Conservation (phyloP, 1,139 yeast genomes). For the Meyerozyma athensensis region DNA sequence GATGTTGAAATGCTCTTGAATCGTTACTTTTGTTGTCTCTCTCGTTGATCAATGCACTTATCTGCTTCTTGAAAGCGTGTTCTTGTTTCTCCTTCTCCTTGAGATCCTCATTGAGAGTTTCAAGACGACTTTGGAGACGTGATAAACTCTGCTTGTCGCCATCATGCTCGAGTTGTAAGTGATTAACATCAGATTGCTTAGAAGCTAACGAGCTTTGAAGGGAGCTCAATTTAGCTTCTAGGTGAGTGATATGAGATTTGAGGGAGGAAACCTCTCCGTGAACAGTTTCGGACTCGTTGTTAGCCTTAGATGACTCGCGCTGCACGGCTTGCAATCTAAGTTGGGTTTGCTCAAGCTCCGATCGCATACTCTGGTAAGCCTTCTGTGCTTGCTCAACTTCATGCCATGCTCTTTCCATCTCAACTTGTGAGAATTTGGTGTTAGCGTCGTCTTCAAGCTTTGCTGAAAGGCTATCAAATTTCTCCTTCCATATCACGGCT, state of each 20-base stretch:
- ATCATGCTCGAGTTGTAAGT: slow-evolving; percentile 13
- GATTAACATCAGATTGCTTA: slow-evolving; percentile 8
- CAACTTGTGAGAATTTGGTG: neutral
- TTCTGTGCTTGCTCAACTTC: neutral
- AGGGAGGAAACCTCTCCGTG: neutral
- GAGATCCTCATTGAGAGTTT: slow-evolving; percentile 15
- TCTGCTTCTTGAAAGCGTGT: slow-evolving; percentile 19
- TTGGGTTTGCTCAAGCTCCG: neutral
- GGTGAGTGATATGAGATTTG: neutral
- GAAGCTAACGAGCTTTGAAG: neutral
- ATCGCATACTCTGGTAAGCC: neutral
- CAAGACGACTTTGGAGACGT: slow-evolving; percentile 11
- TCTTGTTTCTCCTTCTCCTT: slow-evolving; percentile 20
- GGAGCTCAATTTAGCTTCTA: neutral
- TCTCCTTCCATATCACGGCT: neutral
- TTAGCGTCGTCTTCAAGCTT: neutral
- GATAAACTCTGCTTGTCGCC: slow-evolving; percentile 8
- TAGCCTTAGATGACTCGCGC: neutral
- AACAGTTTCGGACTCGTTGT: neutral
- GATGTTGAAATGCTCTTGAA: slow-evolving; percentile 15
- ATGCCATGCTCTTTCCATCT: neutral
- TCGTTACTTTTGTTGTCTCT: slow-evolving; percentile 8
- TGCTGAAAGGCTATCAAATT: neutral
- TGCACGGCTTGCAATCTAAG: neutral
- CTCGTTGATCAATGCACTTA: slow-evolving; percentile 18